A percentile compares a stretch with the other conserved stretches of the same genome.
phyloP scores from a whole-genome alignment of 208 protist genomes.

The Crithidia sp. region DNA sequence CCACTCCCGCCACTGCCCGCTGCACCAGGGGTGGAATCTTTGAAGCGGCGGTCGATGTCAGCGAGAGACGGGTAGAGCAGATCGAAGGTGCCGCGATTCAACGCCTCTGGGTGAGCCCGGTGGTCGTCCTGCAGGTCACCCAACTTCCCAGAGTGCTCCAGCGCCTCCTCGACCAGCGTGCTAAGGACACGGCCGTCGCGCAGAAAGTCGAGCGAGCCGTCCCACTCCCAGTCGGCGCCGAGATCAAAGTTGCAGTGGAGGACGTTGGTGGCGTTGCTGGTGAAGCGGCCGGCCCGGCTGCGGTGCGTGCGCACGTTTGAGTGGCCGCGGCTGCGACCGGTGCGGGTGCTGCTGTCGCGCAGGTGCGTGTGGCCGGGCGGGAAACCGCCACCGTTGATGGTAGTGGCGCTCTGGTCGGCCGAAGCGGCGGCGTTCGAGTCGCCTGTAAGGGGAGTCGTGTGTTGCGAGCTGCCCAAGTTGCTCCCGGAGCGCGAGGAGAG shows the following conservation, averaged over 20 bases:
- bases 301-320: slow-evolving; percentile 1
- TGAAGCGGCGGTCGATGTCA: slow-evolving; percentile 29
- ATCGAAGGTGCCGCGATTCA: slow-evolving; percentile 31
- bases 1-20: neutral
- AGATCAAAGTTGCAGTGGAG: slow-evolving; percentile 34
- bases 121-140: slow-evolving; percentile 27
- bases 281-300: slow-evolving; percentile 1
- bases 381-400: neutral
- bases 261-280: neutral
- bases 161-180: slow-evolving; percentile 37
- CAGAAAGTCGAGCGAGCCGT: slow-evolving; percentile 50
- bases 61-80: slow-evolving; percentile 45
- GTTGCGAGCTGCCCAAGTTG: slow-evolving; percentile 8
- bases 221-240: slow-evolving; percentile 32
- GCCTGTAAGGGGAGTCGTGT: neutral
- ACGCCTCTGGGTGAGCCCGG: slow-evolving; percentile 7
- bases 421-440: neutral
- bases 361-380: neutral
- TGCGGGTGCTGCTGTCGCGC: slow-evolving; percentile 17
- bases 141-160: slow-evolving; percentile 36
- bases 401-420: neutral
- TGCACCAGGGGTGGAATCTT: neutral
- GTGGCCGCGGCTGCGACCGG: neutral
- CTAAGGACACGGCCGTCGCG: slow-evolving; percentile 48
- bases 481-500: slow-evolving; percentile 3